phyloP scores from a whole-genome alignment of 148 eudicot genomes.

The Cornus kousa region DNA sequence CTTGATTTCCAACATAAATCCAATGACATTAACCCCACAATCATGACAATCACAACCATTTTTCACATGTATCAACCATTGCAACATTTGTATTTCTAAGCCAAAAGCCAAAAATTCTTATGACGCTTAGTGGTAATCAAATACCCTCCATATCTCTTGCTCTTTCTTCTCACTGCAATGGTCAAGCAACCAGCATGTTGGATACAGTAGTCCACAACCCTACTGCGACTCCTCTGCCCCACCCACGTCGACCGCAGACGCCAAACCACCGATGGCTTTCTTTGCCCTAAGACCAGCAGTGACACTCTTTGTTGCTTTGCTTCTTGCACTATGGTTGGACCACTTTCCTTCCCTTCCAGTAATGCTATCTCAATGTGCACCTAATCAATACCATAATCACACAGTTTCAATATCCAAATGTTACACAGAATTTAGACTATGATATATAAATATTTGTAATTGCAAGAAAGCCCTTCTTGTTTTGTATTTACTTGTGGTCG shows the following conservation, averaged over 20 bases:
- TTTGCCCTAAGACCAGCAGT: constrained; percentile 63
- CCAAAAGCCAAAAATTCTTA: constrained; percentile 86
- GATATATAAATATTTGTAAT: neutral
- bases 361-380: constrained; percentile 61
- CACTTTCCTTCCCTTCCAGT: constrained; percentile 61
- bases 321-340: constrained; percentile 58
- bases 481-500: too few relatives aligned
- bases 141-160: constrained; percentile 71
- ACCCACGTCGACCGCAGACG: constrained; percentile 50
- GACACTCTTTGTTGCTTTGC: constrained; percentile 53
- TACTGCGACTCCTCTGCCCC: constrained; percentile 31
- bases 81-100: constrained; percentile 26
- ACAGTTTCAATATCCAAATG: neutral
- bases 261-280: constrained; percentile 57
- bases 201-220: constrained; percentile 71
- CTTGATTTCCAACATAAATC: neutral
- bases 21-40: neutral
- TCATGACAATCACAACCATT: neutral
- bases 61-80: neutral
- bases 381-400: constrained; percentile 21
- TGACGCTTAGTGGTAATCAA: constrained; percentile 80
- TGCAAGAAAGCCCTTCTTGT: neutral
- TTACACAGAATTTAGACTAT: neutral
- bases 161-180: constrained; percentile 74
- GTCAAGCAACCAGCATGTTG: constrained; percentile 81